Percentiles rank a stretch among this genome's conserved stretches.
Evolutionary conservation across 768 basidiomycete genomes (phyloP).

Genomic region (Tylopilus cervinicoccineus): DNA sequence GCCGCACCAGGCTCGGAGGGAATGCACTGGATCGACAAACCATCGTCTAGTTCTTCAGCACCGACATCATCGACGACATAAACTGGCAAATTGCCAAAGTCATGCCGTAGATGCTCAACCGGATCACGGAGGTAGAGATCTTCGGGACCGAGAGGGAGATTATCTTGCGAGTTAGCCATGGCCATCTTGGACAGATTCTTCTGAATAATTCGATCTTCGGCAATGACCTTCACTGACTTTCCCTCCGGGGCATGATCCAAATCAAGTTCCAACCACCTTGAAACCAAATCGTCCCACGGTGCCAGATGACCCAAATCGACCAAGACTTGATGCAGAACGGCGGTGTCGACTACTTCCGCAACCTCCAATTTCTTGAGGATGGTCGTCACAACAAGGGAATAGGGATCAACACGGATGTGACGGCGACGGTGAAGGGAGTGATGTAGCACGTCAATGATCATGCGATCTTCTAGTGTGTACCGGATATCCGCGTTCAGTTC

Average conservation of each 20-base stretch:
- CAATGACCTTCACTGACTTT: slow-evolving; percentile 31
- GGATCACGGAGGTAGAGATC: slow-evolving; percentile 65
- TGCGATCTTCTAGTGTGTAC: slow-evolving; percentile 52
- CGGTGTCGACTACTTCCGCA: slow-evolving; percentile 27
- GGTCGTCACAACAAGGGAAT: slow-evolving; percentile 43
- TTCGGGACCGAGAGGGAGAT: slow-evolving; percentile 48
- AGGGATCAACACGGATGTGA: slow-evolving; percentile 60
- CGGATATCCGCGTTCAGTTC: slow-evolving; percentile 20
- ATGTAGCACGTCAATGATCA: slow-evolving; percentile 57
- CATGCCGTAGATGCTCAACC: slow-evolving; percentile 70
- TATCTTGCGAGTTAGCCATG: slow-evolving; percentile 3
- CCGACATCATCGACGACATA: slow-evolving; percentile 81
- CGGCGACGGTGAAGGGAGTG: slow-evolving; percentile 48
- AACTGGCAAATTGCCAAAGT: slow-evolving; percentile 77
- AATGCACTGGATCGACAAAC: slow-evolving; percentile 76
- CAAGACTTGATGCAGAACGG: slow-evolving; percentile 45
- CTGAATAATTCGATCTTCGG: slow-evolving; percentile 28
- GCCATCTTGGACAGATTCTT: slow-evolving; percentile 13
- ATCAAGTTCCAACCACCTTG: slow-evolving; percentile 35
- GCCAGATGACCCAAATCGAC: slow-evolving; percentile 69
- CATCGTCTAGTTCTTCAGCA: slow-evolving; percentile 92
- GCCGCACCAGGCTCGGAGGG: slow-evolving; percentile 49
- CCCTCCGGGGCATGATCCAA: slow-evolving; percentile 21
- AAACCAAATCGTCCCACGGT: slow-evolving; percentile 74
- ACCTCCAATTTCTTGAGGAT: slow-evolving; percentile 57